Percentiles rank a stretch among this genome's conserved stretches.
phyloP scores from a whole-genome alignment of 2,329 filamentous ascomycete species.

The Dothistroma pini region DNA sequence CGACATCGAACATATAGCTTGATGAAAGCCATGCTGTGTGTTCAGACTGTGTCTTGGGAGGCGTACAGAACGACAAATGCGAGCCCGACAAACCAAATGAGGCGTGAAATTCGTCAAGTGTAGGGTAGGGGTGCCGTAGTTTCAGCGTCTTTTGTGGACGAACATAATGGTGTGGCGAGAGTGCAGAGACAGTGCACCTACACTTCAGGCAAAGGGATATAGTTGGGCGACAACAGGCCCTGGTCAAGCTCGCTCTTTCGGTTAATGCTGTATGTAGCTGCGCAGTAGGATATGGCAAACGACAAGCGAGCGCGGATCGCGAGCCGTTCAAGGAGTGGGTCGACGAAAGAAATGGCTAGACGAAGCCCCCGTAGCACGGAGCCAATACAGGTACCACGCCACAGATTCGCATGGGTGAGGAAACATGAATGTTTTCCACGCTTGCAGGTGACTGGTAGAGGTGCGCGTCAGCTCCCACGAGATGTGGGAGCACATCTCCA shows the following conservation, averaged over 20 bases:
- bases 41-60: slow-evolving; percentile 17
- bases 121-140: slow-evolving; percentile 1
- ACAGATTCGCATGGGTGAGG: not conserved
- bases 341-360: slow-evolving; percentile 3
- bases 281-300: slow-evolving; percentile 1
- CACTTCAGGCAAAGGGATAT: slow-evolving; percentile 1
- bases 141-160: not conserved
- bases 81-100: slow-evolving; percentile 15
- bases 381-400: slow-evolving; percentile 7
- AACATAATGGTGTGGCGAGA: slow-evolving; percentile 8
- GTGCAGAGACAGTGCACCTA: slow-evolving; percentile 2
- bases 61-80: slow-evolving; percentile 15
- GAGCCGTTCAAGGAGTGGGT: slow-evolving; percentile 6
- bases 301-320: slow-evolving; percentile 11
- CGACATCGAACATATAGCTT: slow-evolving; percentile 23
- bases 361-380: slow-evolving; percentile 8
- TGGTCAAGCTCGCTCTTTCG: not conserved
- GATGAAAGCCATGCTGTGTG: slow-evolving; percentile 19
- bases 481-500: slow-evolving; percentile 1
- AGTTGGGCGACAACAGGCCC: slow-evolving; percentile 5
- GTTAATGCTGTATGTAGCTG: slow-evolving; percentile 2
- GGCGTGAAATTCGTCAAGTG: slow-evolving; percentile 12
- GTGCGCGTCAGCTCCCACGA: not conserved
- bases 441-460: not conserved
- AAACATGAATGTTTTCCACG: not conserved